A percentile compares a stretch with the other conserved stretches of the same genome.
Evolutionary conservation across 768 basidiomycete species (phyloP).

Genomic region (Leccinum longicurvipes): DNA sequence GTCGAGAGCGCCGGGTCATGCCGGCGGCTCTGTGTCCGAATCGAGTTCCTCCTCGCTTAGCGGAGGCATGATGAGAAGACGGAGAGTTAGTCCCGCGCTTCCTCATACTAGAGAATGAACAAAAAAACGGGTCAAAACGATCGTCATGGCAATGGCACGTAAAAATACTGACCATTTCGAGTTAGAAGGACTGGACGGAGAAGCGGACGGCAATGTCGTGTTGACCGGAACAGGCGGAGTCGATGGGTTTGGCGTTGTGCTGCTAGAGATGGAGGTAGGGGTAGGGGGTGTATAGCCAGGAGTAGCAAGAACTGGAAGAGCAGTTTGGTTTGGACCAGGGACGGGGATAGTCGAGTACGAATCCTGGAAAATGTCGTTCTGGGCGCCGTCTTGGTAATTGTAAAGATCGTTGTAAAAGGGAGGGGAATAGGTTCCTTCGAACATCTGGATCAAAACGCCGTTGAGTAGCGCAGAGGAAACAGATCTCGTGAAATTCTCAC

Average conservation of each 20-base stretch:
- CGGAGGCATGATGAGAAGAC: conserved; percentile 8
- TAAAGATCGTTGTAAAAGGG: conserved; percentile 68
- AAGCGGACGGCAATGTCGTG: neutral
- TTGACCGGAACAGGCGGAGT: neutral
- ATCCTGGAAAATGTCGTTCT: conserved; percentile 68
- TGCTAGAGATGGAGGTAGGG: neutral
- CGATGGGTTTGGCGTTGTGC: neutral
- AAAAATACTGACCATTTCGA: conserved; percentile 15
- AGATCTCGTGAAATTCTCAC: conserved; percentile 32
- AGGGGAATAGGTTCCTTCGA: conserved; percentile 57
- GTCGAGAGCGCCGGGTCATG: conserved; percentile 15
- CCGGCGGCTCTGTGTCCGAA: conserved; percentile 2
- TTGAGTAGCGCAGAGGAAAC: neutral
- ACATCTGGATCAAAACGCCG: conserved; percentile 44
- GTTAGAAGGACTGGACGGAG: neutral
- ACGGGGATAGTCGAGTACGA: conserved; percentile 46
- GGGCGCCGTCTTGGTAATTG: conserved; percentile 69
- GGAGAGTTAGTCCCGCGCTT: neutral
- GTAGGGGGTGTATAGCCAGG: neutral
- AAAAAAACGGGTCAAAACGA: neutral
- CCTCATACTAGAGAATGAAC: neutral
- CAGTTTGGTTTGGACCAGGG: conserved; percentile 39
- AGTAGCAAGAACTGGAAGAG: conserved; percentile 16
- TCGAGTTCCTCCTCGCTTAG: conserved; percentile 2
- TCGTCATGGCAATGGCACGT: neutral